Conservation (phyloP, 768 basidiomycete species). For the Harrya chromipes region DNA sequence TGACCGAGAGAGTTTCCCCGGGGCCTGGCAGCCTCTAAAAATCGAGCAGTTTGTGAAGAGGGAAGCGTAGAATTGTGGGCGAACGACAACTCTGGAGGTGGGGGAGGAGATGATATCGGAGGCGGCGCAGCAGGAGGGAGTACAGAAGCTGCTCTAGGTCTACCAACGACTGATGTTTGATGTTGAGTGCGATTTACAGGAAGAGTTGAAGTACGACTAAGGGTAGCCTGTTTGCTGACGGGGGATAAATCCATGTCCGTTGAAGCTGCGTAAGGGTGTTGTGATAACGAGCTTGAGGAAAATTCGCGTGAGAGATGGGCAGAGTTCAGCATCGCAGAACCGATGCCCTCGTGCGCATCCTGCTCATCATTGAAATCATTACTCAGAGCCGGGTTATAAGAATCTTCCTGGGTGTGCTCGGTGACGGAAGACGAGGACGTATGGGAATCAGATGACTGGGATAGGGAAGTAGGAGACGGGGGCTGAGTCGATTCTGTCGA, state of each 20-base stretch:
- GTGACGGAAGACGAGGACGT: constrained; percentile 45
- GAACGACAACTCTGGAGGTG: constrained; percentile 40
- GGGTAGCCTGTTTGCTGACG: constrained; percentile 14
- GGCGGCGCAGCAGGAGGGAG: constrained; percentile 67
- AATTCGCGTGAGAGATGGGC: constrained; percentile 30
- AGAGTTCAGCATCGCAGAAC: constrained; percentile 42
- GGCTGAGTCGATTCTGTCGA: constrained; percentile 36
- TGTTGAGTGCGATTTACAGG: constrained; percentile 29
- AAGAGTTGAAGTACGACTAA: constrained; percentile 37
- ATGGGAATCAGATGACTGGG: constrained; percentile 48
- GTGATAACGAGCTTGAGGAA: constrained; percentile 21
- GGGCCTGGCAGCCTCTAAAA: constrained; percentile 38
- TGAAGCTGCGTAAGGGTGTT: constrained; percentile 52
- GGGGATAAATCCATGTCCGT: constrained; percentile 37
- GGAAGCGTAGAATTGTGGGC: constrained; percentile 28
- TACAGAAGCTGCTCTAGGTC: constrained; percentile 54
- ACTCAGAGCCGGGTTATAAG: constrained; percentile 18
- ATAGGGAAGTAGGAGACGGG: constrained; percentile 34
- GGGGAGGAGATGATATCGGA: constrained; percentile 56
- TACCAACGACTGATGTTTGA: constrained; percentile 26
- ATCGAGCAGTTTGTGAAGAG: constrained; percentile 29
- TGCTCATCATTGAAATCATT: constrained; percentile 30
- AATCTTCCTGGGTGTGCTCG: constrained; percentile 38
- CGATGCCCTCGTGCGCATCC: constrained; percentile 41
- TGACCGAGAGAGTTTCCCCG: constrained; percentile 54